Base-by-base conservation (phyloP, 305 asterid genomes). In the Fraxinus paxiana region DNA sequence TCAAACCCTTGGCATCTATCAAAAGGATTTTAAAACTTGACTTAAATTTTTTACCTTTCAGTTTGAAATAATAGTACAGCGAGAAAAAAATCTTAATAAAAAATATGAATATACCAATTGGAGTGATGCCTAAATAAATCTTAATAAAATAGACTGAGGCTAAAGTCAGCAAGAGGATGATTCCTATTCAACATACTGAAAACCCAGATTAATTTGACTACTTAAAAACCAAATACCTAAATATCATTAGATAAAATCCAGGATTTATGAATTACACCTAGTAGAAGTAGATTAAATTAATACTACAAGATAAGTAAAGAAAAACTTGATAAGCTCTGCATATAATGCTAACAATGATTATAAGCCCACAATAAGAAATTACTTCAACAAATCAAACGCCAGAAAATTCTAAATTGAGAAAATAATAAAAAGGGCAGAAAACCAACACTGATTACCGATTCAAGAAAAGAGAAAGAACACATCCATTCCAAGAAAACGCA, bases 201-300 rank as follows among this genome's bases (percentile, higher is more conserved):
- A 63, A 24, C 41, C 24, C 13, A 70, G 35, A 13, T 13, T 13
- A 70, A 70, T 5, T 70, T 31, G 24, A 70, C 33, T n/a, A 31
- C 41, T 6, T 1, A 30, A 63, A 26, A 24, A 61, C 15, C 33
- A 26, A 8, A 63, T 26, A 63, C 18, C 35, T 63, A 63, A 63
- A 7, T 67, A 26, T 67, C 35, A 67, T 4, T 67, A 13, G 35
- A 67, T 67, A 26, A 67, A 65, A 67, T 70, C 75, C 43, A 31
- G 75, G 17, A 70, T 15, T 6, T 15, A 70, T 13, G 75, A 70
- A 31, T 12, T 17, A 12, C 18, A 26, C 7, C 72, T 10, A 38
- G 82, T 46, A 6, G 73, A 34, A 48, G 63, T 51, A 81, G 15
- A 69, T 37, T 38, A 82, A 70, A 33, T 17, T 20, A 56, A 35